Evolutionary conservation across 129 eudicot species (phyloP).

Genomic region (Flaveria linearis): DNA sequence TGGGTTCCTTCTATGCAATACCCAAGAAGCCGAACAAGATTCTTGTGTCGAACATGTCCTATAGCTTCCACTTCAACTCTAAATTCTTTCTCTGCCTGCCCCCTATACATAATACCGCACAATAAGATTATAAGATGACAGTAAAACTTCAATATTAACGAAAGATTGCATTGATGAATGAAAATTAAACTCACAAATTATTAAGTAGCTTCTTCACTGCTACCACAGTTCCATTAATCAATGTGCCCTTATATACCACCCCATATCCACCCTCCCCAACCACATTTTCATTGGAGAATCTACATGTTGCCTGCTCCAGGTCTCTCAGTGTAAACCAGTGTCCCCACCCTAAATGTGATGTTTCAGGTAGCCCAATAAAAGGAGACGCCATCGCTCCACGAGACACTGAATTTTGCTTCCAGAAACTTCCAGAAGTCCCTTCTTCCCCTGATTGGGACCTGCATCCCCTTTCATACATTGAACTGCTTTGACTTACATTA

Average conservation of each 20-base stretch:
- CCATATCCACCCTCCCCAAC: slow-evolving; percentile 99
- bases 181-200: slow-evolving; percentile 63
- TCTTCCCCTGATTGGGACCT: slow-evolving; percentile 91
- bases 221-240: slow-evolving; percentile 79
- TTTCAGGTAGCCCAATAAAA: slow-evolving; percentile 80
- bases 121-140: slow-evolving; percentile 9
- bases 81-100: slow-evolving; percentile 96
- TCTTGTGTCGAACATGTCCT: slow-evolving; percentile 96
- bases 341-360: slow-evolving; percentile 98
- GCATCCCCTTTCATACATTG: slow-evolving; percentile 57
- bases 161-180: not conserved
- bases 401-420: slow-evolving; percentile 68
- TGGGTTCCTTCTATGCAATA: slow-evolving; percentile 97
- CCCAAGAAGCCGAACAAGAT: slow-evolving; percentile 94
- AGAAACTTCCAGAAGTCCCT: slow-evolving; percentile 63
- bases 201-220: slow-evolving; percentile 93
- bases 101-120: slow-evolving; percentile 45
- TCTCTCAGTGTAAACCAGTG: slow-evolving; percentile 98
- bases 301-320: slow-evolving; percentile 71
- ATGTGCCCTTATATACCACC: slow-evolving; percentile 70
- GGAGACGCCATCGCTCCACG: slow-evolving; percentile 79
- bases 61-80: slow-evolving; percentile 97
- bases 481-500: slow-evolving; percentile 73
- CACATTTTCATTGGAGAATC: slow-evolving; percentile 67
- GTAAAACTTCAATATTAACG: slow-evolving; percentile 17